phyloP scores from a whole-genome alignment of 257 asterid genomes.

The Leptodermis oblonga region DNA sequence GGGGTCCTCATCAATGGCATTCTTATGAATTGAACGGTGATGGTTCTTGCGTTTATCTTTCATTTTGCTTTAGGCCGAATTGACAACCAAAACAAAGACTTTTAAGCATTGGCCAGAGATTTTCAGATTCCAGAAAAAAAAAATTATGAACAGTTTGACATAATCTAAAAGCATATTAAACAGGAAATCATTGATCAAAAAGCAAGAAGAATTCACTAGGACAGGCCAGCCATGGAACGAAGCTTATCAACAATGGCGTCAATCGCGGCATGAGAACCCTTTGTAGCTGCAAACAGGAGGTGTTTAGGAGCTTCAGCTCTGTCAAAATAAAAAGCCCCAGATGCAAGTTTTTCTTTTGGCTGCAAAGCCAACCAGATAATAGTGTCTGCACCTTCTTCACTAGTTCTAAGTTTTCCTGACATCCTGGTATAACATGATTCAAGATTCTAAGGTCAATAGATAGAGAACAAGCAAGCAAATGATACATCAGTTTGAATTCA shows the following conservation, averaged over 20 bases:
- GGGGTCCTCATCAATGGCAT: neutral
- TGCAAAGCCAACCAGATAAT: conserved; percentile 81
- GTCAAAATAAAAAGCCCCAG: conserved; percentile 75
- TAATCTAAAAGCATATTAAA: neutral
- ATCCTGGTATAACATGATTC: conserved; percentile 38
- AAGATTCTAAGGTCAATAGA: neutral
- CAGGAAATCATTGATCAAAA: neutral
- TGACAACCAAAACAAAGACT: neutral
- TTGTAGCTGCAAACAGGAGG: conserved; percentile 61
- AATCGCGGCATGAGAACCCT: conserved; percentile 52
- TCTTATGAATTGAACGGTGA: neutral
- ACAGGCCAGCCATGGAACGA: conserved; percentile 33
- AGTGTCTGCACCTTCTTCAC: conserved; percentile 87
- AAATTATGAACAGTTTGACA: neutral
- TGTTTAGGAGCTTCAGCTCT: conserved; percentile 80
- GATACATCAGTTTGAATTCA: neutral
- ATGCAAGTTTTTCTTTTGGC: conserved; percentile 63
- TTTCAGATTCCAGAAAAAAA: no score
- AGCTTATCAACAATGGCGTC: conserved; percentile 51
- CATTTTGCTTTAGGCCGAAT: neutral
- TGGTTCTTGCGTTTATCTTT: neutral
- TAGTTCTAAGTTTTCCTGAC: conserved; percentile 74
- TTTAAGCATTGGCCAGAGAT: no score
- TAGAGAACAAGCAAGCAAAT: neutral
- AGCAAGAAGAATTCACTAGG: neutral